Evolutionary conservation across 2,329 filamentous ascomycete species (phyloP).

Genomic region (Cladophialophora bantiana): DNA sequence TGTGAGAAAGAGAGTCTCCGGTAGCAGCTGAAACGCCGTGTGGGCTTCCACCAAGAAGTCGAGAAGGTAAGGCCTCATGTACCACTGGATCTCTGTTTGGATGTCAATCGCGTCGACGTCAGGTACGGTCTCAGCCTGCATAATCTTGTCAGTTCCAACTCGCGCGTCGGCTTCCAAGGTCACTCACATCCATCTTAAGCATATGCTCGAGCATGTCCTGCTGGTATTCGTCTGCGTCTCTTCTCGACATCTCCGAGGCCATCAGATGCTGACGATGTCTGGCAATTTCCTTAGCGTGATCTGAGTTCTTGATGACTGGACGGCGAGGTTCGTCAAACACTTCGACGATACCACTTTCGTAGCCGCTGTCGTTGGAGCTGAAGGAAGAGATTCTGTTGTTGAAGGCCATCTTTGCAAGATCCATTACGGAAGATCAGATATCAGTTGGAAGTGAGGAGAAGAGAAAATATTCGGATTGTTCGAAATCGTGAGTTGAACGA

Average conservation of each 20-base stretch:
- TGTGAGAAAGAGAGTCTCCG: conserved; percentile 93
- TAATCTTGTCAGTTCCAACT: conserved; percentile 11
- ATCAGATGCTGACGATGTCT: conserved; percentile 86
- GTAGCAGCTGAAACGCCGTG: conserved; percentile 88
- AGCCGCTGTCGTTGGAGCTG: conserved; percentile 65
- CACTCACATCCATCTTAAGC: conserved; percentile 83
- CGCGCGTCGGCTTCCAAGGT: conserved; percentile 36
- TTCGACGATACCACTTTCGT: conserved; percentile 72
- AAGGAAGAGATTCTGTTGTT: conserved; percentile 55
- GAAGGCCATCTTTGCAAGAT: conserved; percentile 60
- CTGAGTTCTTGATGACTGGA: conserved; percentile 67
- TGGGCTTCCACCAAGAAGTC: conserved; percentile 98
- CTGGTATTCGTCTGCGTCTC: conserved; percentile 87
- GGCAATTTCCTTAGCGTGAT: conserved; percentile 78
- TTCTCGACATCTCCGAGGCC: conserved; percentile 83
- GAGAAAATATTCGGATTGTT: conserved; percentile 16
- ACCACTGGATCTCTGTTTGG: conserved; percentile 99
- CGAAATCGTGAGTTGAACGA: conserved; percentile 25
- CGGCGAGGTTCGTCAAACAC: conserved; percentile 59
- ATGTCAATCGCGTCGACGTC: conserved; percentile 99
- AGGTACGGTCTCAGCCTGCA: conserved; percentile 80
- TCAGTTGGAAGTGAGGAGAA: conserved; percentile 18
- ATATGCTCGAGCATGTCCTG: conserved; percentile 95
- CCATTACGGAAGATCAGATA: conserved; percentile 4
- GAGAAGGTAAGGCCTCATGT: conserved; percentile 97